Percentiles rank a stretch among this genome's conserved stretches.
These are phyloP conservation scores for Xylariaceae sp. DNA, from an alignment of 2,329 filamentous ascomycete genomes.

Conservation along the genomic window DNA sequence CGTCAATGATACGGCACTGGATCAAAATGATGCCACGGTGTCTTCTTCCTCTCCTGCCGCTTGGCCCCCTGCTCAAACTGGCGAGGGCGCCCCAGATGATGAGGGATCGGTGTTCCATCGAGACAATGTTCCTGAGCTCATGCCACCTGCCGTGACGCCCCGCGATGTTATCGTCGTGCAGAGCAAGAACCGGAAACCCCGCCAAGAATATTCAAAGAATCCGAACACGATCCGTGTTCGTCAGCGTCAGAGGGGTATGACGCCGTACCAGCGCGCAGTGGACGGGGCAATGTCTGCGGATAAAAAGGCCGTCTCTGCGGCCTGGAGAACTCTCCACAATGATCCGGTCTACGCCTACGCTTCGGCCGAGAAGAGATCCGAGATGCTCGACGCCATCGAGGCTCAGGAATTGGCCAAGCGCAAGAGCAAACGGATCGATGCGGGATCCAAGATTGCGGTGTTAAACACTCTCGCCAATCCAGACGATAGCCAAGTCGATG, in stretches of 20 bases:
- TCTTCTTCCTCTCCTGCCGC: too few species aligned
- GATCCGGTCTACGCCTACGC: conserved; percentile 11
- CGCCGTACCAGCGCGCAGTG: conserved; percentile 8
- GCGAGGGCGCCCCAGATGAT: too few species aligned
- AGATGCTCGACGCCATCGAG: conserved; percentile 14
- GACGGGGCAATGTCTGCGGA: conserved; percentile 22
- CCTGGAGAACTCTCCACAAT: conserved; percentile 12
- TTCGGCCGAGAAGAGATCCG: neutral
- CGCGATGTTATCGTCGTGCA: too few species aligned
- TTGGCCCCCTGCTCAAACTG: too few species aligned
- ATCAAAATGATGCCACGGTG: too few species aligned
- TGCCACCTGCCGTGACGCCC: neutral
- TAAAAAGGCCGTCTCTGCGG: conserved; percentile 19
- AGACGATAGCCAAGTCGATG: too few species aligned
- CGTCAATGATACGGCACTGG: too few species aligned
- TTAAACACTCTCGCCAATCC: neutral
- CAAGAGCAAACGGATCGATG: conserved; percentile 12
- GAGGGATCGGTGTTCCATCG: too few species aligned
- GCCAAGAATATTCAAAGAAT: conserved; percentile 25
- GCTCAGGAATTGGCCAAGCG: conserved; percentile 20
- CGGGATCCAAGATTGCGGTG: conserved; percentile 1
- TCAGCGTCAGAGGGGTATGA: conserved; percentile 17
- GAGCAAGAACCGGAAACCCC: conserved; percentile 7
- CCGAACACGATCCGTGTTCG: conserved; percentile 23
- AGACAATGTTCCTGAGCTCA: too few species aligned